Conservation (phyloP, 306 rosid genomes). For the Acacia crassicarpa region DNA sequence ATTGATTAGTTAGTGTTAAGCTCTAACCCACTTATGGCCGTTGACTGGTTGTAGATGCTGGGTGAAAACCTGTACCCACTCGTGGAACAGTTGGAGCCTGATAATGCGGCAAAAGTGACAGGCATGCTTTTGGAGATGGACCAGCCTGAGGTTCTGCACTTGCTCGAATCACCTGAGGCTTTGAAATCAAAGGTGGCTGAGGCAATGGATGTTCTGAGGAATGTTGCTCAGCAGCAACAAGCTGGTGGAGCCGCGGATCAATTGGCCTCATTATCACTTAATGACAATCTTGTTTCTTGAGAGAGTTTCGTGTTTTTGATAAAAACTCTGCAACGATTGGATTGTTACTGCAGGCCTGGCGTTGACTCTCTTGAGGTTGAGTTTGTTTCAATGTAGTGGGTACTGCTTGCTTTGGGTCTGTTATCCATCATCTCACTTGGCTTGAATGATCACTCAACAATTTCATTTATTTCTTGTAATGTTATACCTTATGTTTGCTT, state of each 20-base stretch:
- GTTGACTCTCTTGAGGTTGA: constrained; percentile 36
- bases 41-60: constrained; percentile 69
- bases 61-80: constrained; percentile 98
- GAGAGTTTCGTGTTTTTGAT: constrained; percentile 18
- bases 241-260: constrained; percentile 86
- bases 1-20: not conserved
- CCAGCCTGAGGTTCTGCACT: constrained; percentile 94
- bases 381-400: constrained; percentile 39
- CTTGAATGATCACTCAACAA: not conserved
- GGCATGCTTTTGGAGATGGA: constrained; percentile 99
- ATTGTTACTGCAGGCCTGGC: constrained; percentile 35
- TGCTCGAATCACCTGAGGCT: constrained; percentile 98
- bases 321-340: constrained; percentile 22
- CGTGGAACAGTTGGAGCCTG: constrained; percentile 96
- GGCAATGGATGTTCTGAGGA: constrained; percentile 96
- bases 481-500: not conserved
- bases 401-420: not conserved
- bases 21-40: constrained; percentile 37
- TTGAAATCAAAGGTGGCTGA: constrained; percentile 95
- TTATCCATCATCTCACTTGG: not conserved
- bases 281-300: constrained; percentile 80
- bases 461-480: not conserved
- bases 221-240: constrained; percentile 91
- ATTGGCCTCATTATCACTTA: constrained; percentile 73
- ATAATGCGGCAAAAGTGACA: constrained; percentile 95